These are phyloP conservation scores for Aquilaria agallochum DNA, from an alignment of 441 rosid genomes.

Conservation along the genomic window DNA sequence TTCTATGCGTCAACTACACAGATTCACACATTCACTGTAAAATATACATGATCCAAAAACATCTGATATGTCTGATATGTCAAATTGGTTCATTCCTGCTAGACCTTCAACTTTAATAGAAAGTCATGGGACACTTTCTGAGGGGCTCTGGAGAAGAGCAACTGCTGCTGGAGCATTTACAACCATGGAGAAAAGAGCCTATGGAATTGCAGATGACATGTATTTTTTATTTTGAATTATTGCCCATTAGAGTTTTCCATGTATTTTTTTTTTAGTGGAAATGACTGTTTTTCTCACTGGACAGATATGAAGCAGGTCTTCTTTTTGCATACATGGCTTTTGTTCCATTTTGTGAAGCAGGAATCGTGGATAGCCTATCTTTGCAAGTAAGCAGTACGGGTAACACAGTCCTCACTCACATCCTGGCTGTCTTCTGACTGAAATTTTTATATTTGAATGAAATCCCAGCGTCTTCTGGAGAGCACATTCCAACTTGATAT, in stretches of 20 bases:
- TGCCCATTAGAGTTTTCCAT: conserved; percentile 1
- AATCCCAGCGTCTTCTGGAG: conserved; percentile 82
- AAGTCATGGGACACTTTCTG: conserved; percentile 49
- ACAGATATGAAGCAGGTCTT: conserved; percentile 91
- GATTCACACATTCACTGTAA: no score
- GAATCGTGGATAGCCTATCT: conserved; percentile 78
- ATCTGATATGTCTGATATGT: no score
- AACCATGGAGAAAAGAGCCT: conserved; percentile 72
- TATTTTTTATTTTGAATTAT: conserved; percentile 25
- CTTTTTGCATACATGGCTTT: conserved; percentile 92
- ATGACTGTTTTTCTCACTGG: conserved; percentile 16
- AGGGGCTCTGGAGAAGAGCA: conserved; percentile 93
- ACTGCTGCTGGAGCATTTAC: conserved; percentile 71
- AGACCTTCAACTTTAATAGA: conserved; percentile 58
- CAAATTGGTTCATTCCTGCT: conserved; percentile 12
- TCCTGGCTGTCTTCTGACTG: conserved; percentile 8
- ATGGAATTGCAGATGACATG: conserved; percentile 97
- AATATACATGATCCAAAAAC: no score
- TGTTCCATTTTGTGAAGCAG: conserved; percentile 90
- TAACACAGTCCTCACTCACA: not conserved
- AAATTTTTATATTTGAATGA: conserved; percentile 15
- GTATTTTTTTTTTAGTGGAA: not conserved
- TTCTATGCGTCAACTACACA: no score
- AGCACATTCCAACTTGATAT: conserved; percentile 87
- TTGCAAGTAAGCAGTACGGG: conserved; percentile 53